Base-by-base conservation (phyloP, 352 stramenopile genomes). In the Globisporangium lucens region DNA sequence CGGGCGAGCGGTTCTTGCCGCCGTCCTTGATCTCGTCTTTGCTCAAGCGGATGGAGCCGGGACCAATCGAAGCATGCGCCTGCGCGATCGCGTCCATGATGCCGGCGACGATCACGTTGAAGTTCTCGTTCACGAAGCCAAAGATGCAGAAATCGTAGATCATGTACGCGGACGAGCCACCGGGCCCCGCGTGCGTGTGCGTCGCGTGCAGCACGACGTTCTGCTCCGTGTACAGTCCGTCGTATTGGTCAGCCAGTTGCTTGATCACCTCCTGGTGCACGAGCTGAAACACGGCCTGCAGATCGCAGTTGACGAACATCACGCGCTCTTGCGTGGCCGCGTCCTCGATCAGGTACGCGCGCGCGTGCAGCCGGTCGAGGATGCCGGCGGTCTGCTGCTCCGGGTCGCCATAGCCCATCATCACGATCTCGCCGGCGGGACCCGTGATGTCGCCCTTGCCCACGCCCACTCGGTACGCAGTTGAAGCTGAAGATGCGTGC, bases 141-240 rank as follows among this genome's bases (percentile, higher is more conserved):
- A 79, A 53, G 66, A 76, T 83, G n/a, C 73, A 78, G 20, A 83
- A 59, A 64, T 82, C 73, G 69, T 91, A 96, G 6, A 95, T 53
- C 17, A 87, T 77, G 67, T 96, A 94, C 41, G 91, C 83, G 4
- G 89, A 74, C 22, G 85, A 90, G 5, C 89, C 89, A 35, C 77
- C 87, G 0, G 89, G 85, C 0, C 78, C 83, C 5, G 78, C 84
- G 67, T 97, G 89, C 22, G 89, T 95, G 71, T 97, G 89, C 0
- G 85, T 95, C 30, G 84, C 88, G 56, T 83, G 84, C 1, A 96
- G 71, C n/a, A 80, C 71, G 36, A 93, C 72, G 70, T 92, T 94
- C 56, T 90, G 78, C 59, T 77, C 78, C 0, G 73, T 79, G 76
- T 86, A 86, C n/a, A 81, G 8, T 3, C 75, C 68, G 36, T 61